Conservation (phyloP, 140 eudicot species). For the Senecio squalidus region DNA sequence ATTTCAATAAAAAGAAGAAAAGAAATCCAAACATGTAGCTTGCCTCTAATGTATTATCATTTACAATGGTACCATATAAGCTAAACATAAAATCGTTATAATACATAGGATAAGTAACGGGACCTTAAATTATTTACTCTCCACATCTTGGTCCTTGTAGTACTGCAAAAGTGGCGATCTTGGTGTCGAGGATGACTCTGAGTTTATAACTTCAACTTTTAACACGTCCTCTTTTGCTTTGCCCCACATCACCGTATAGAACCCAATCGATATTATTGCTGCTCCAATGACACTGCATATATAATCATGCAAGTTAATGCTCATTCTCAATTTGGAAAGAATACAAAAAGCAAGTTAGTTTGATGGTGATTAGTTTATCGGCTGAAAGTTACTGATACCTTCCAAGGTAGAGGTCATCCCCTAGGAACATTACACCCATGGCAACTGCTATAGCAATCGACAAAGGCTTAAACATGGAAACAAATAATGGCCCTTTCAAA, state of each 20-base stretch:
- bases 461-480: slow-evolving; percentile 87
- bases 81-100: background rate
- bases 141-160: slow-evolving; percentile 23
- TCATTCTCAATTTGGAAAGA: background rate
- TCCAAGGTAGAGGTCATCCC: slow-evolving; percentile 70
- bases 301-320: background rate
- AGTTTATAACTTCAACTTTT: slow-evolving; percentile 19
- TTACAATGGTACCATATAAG: background rate
- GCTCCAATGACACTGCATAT: slow-evolving; percentile 62
- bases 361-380: background rate
- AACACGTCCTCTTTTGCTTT: slow-evolving; percentile 46
- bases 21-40: too few species aligned
- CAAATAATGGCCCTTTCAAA: slow-evolving; percentile 69
- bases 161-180: slow-evolving; percentile 47
- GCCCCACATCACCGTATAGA: slow-evolving; percentile 86
- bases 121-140: background rate
- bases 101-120: background rate
- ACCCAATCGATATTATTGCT: slow-evolving; percentile 54
- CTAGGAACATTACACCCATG: slow-evolving; percentile 75
- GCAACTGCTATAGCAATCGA: slow-evolving; percentile 87
- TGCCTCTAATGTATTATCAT: background rate
- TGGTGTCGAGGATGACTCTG: slow-evolving; percentile 28
- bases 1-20: too few species aligned
- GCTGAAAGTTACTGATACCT: slow-evolving; percentile 33
- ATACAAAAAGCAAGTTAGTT: background rate